Evolutionary conservation across 164 flowering plant species (phyloP), one percentile per base, ranked within the genome.

Genomic region (Macadamia tetraphylla): DNA sequence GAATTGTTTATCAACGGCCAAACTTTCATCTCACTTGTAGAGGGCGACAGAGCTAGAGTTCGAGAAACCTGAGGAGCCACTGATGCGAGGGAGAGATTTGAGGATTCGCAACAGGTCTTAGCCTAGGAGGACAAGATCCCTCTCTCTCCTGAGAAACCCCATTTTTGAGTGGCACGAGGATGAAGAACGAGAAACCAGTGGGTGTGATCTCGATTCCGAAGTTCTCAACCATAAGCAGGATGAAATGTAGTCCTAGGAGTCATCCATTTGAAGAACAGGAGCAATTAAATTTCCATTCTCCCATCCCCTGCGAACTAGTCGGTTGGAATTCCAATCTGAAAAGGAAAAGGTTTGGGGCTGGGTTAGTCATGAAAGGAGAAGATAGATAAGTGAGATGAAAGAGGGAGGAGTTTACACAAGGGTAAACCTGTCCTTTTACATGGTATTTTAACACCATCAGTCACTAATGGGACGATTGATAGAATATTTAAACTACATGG

Each of bases 1-100:
- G 94, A 88, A 79, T 71, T 88, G 57, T 88, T 88, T 68, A 67
- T 80, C 32, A 88, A 88, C 75, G 94, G 94, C 18, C 82, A 84
- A 81, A 75, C 81, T 88, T 0, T 81, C 90, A 5, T 77, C 88
- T 35, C 89, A 86, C 70, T 58, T 86, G 43, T 83, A 82, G 76
- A 70, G 80, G 60, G 6, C 56, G 1, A 7, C 57, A 42, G 62
- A 63, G 11, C 65, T 6, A 9, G 74, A 65, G 40, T 69, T 59
- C 4, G 70, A 65, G 59, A 49, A 64, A 3, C 42, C 63, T 1
- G 78, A 65, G 51, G 71, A 18, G 58, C 8, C 51, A 23, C 12
- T 55, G 53, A 35, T 56, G 67, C 73, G 88, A 75, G 90, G 90
- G 46, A 80, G 90, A 73, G 86, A 83, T 78, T 76, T 80, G 58